Percentiles rank a stretch among this genome's conserved stretches.
Evolutionary conservation across 2,329 filamentous ascomycete genomes (phyloP).

Genomic region (Hymenoscyphus infarciens): DNA sequence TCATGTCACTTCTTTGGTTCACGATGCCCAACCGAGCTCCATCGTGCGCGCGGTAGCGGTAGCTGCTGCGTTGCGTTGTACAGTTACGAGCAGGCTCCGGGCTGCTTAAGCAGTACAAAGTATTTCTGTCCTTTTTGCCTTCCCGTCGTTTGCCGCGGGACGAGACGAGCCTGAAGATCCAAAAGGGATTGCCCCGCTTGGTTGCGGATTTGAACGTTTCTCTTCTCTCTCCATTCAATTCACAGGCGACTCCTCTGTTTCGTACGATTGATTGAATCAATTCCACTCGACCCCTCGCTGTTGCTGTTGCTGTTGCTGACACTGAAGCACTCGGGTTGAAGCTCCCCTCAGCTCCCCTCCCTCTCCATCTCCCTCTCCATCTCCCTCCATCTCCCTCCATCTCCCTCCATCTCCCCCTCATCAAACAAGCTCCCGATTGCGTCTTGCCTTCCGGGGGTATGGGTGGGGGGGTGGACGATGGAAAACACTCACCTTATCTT

Average conservation of each 20-base stretch:
- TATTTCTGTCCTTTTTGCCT: background rate
- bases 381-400: too few relatives aligned
- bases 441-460: too few relatives aligned
- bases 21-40: background rate
- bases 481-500: too few relatives aligned
- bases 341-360: too few relatives aligned
- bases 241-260: background rate
- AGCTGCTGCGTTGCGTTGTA: constrained; percentile 1
- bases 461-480: too few relatives aligned
- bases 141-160: background rate
- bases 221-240: background rate
- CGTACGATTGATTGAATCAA: too few relatives aligned
- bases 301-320: too few relatives aligned
- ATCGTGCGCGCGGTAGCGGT: background rate
- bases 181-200: background rate
- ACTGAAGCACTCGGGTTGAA: background rate
- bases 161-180: constrained; percentile 2
- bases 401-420: background rate
- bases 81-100: background rate
- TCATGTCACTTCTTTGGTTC: background rate
- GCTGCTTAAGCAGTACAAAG: background rate
- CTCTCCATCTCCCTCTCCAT: too few relatives aligned
- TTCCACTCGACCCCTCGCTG: too few relatives aligned
- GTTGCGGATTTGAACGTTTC: background rate
- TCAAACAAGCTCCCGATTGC: background rate